A percentile compares a stretch with the other conserved stretches of the same genome.
Evolutionary conservation across 2,329 filamentous ascomycete species (phyloP).

Genomic region (Aspergillus amoenus): DNA sequence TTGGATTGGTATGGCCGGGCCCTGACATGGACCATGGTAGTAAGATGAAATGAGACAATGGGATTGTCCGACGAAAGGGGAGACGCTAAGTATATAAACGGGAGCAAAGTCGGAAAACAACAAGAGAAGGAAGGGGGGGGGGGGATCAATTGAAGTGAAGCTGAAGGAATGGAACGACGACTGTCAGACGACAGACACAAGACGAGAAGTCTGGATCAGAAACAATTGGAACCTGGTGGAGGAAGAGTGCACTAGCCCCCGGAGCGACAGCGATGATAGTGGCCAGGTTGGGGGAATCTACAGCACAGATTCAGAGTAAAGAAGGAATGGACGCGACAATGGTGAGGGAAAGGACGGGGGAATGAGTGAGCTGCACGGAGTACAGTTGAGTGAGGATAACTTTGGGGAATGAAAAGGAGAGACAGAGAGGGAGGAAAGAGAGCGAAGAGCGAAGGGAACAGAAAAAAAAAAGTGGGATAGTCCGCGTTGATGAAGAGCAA

Average conservation of each 20-base stretch:
- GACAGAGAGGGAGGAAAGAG: background rate
- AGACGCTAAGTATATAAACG: conserved; percentile 6
- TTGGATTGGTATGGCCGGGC: conserved; percentile 13
- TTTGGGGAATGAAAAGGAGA: background rate
- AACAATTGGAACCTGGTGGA: conserved; percentile 11
- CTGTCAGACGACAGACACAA: conserved; percentile 2
- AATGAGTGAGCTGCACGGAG: background rate
- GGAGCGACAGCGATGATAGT: conserved; percentile 1
- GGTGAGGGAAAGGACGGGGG: background rate
- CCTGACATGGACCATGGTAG: conserved; percentile 19
- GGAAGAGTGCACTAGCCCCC: conserved; percentile 3
- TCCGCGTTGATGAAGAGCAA: conserved; percentile 6
- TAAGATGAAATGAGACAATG: conserved; percentile 4
- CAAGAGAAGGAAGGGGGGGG: background rate
- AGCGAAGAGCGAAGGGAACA: background rate
- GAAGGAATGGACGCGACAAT: background rate
- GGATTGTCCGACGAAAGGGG: conserved; percentile 1
- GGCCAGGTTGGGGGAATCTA: background rate
- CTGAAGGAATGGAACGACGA: conserved; percentile 14
- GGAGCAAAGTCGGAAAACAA: conserved; percentile 6
- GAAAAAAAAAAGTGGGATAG: conserved; percentile 11
- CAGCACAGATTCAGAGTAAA: too few species aligned
- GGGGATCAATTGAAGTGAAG: conserved; percentile 6
- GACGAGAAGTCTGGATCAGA: conserved; percentile 10
- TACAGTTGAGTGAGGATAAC: background rate